Evolutionary conservation across 306 rosid species (phyloP), one percentile per base, ranked within the genome.

Genomic region (Sophora flavescens): DNA sequence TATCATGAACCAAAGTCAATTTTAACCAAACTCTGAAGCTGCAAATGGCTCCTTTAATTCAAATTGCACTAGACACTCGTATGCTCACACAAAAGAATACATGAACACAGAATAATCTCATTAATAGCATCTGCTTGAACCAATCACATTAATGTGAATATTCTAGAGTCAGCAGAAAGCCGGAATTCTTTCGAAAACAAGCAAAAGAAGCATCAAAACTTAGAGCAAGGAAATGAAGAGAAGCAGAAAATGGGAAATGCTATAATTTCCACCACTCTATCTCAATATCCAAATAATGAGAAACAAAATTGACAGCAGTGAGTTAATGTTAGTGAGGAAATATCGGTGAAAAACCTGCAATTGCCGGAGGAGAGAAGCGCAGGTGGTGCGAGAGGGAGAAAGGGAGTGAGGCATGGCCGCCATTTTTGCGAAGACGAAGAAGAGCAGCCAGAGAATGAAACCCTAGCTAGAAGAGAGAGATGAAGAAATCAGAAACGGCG

Each of bases 351-450:
- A 60, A 78, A 89, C 98, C 96, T 94, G 96, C 86, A 94, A 90
- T 68, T 94, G 88, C 14, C 72, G 89, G 62, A 94, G 97, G 63
- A 94, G 95, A 51, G 98, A 94, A 63, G 92, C 96, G 75, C 98
- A 94, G 69, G 98, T 92, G 35, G 97, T 91, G 64, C 91, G 95
- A 78, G 98, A 85, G 32, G 97, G 91, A 18, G 94, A 91, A 62
- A 86, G 14, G 14, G 91, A 76, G 47, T 86, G 85, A 22, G 76
- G 82, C 42, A 63, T 26, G 53, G 82, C 22, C 22, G 80, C 56
- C 96, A 91, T 90, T 80, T 48, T n/a, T 28, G 73, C 6, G 47
- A 66, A 51, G 67, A 22, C 22, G 22, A 58, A 77, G 60, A 6
- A 26, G 38, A 73, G 48, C 42, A 51, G 33, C 18, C 8, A 3